Conservation (phyloP, 2,329 filamentous ascomycete species). For the Pestalotiopsis sp. region DNA sequence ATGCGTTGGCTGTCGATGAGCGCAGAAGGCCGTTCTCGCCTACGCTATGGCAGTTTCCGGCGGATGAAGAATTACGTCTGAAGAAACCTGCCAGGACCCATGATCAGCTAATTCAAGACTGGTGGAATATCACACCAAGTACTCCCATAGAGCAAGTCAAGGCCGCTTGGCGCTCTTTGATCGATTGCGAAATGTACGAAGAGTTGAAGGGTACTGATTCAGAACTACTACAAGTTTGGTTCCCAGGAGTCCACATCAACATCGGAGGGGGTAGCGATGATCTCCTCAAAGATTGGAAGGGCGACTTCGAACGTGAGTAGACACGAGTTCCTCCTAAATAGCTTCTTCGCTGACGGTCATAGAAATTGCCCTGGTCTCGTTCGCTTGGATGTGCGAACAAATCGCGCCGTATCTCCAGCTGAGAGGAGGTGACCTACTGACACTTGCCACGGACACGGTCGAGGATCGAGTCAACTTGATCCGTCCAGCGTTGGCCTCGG, state of each 20-base stretch:
- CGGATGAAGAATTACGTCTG: constrained; percentile 21
- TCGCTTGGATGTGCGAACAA: constrained; percentile 21
- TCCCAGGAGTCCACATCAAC: constrained; percentile 55
- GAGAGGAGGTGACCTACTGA: background rate
- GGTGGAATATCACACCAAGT: background rate
- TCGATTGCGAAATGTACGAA: constrained; percentile 18
- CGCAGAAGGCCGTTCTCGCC: constrained; percentile 49
- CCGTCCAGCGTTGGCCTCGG: constrained; percentile 9
- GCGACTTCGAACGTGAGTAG: constrained; percentile 19
- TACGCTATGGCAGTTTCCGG: constrained; percentile 52
- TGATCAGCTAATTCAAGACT: constrained; percentile 4
- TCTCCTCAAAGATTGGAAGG: constrained; percentile 19
- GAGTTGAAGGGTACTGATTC: constrained; percentile 14
- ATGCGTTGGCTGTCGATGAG: constrained; percentile 41
- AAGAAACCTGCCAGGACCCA: constrained; percentile 16
- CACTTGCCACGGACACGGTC: constrained; percentile 5
- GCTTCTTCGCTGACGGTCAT: background rate
- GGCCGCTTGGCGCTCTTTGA: constrained; percentile 13
- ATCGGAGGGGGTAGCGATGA: constrained; percentile 49
- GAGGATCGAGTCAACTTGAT: constrained; percentile 17
- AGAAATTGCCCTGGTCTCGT: constrained; percentile 18
- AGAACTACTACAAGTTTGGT: constrained; percentile 54
- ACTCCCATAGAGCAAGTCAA: background rate
- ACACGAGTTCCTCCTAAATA: background rate
- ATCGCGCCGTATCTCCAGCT: constrained; percentile 18